phyloP scores from a whole-genome alignment of 139 green algal species.

The Ettlia oleoabundans region DNA sequence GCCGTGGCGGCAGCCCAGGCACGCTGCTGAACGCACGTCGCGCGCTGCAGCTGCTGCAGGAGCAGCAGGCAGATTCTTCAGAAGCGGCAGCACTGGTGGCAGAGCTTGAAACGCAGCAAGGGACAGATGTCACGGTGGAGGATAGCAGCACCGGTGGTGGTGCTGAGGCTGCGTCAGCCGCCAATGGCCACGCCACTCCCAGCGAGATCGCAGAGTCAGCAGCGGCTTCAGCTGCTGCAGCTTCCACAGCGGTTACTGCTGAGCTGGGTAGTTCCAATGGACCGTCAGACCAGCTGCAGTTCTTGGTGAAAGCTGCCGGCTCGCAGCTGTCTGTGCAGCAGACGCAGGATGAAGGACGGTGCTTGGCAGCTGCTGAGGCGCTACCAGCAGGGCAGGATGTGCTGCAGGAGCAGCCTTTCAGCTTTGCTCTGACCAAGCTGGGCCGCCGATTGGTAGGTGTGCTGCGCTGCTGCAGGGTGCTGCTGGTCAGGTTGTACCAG shows the following conservation, averaged over 20 bases:
- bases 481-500: not conserved
- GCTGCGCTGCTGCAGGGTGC: not conserved
- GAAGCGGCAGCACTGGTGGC: constrained; percentile 17
- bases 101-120: constrained; percentile 13
- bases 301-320: not conserved
- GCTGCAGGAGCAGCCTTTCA: constrained; percentile 42
- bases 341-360: not conserved
- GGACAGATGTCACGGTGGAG: too few relatives aligned
- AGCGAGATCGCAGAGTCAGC: not conserved
- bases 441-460: constrained; percentile 28
- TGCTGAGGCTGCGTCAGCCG: not conserved
- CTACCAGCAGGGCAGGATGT: constrained; percentile 37
- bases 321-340: not conserved
- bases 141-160: not conserved
- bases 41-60: constrained; percentile 12
- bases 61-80: not conserved
- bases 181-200: not conserved
- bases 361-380: not conserved
- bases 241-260: not conserved
- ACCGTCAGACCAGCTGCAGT: not conserved
- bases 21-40: constrained; percentile 6
- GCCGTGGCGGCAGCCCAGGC: not conserved
- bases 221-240: not conserved
- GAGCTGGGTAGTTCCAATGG: not conserved
- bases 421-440: constrained; percentile 37